Evolutionary conservation across 345 rosid genomes (phyloP), one percentile per base, ranked within the genome.

Genomic region (Turnera subulata): DNA sequence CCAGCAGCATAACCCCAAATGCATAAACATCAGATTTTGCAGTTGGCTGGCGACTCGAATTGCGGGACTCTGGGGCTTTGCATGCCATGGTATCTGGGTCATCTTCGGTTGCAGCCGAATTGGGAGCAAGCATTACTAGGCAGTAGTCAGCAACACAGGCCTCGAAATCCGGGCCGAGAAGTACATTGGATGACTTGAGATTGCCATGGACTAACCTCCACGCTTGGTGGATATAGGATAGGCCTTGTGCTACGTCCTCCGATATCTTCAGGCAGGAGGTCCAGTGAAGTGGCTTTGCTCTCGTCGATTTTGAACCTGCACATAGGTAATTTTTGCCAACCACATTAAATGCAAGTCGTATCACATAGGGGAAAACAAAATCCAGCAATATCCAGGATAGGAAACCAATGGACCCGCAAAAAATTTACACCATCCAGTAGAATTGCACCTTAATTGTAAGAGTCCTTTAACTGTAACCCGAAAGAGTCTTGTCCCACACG

Each of bases 201-300:
- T 90, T 90, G 47, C 97, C 97, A 12, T 90, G 97, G 68, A 83
- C 89, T 16, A 90, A 85, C 70, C 91, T 76, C 93, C 93, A 90
- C 1, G 96, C 95, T 73, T 92, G 96, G 82, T 92, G 96, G 53
- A 92, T 92, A 69, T 89, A 92, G 10, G 93, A 76, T 19, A 92
- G 91, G 51, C 98, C 98, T 35, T 89, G 98, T 5, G 95, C 95
- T 3, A 92, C 86, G 58, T 89, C 98, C 78, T 89, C 96, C 0
- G 93, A 89, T 69, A 92, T 86, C 65, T 92, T 89, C 43, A 92
- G 59, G 63, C 95, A 86, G 14, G 98, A 92, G 2, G 98, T 92
- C 97, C 97, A 92, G 48, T 92, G 97, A 6, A 89, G 84, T 15
- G 97, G 97, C 70, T 82, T 92, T 37, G 96, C 88, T 52, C 86